A percentile compares a stretch with the other conserved stretches of the same genome.
Evolutionary conservation across 768 basidiomycete species (phyloP).

Genomic region (Pholiota molesta): DNA sequence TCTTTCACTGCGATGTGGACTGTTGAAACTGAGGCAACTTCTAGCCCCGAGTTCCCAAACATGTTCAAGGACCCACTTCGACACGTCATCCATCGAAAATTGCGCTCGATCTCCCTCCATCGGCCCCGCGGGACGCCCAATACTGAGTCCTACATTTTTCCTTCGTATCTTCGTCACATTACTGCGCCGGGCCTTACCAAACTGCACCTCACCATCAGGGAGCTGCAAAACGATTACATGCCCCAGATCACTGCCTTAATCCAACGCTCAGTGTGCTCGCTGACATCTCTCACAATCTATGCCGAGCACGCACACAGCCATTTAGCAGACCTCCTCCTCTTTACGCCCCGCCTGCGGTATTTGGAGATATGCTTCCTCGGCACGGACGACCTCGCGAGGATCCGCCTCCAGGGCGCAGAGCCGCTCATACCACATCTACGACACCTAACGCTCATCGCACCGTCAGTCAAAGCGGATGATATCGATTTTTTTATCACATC

Average conservation of each 20-base stretch:
- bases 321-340: not conserved
- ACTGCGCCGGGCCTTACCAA: not conserved
- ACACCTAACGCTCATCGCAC: not conserved
- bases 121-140: no score
- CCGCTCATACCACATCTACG: not conserved
- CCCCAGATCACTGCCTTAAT: not conserved
- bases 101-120: not conserved
- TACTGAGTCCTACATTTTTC: not conserved
- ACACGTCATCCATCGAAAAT: not conserved
- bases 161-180: not conserved
- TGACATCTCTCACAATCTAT: not conserved
- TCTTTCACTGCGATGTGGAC: not conserved
- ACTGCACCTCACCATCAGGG: not conserved
- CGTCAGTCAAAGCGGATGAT: not conserved
- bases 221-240: not conserved
- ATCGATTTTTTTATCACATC: not conserved
- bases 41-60: not conserved
- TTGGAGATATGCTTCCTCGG: not conserved
- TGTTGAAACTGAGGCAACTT: not conserved
- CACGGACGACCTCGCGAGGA: not conserved
- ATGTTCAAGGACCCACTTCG: not conserved
- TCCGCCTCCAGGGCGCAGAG: not conserved
- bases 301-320: not conserved
- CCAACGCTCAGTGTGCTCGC: not conserved
- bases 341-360: not conserved